These are phyloP conservation scores for Macadamia integrifolia DNA, from an alignment of 164 flowering plant species.

Conservation along the genomic window DNA sequence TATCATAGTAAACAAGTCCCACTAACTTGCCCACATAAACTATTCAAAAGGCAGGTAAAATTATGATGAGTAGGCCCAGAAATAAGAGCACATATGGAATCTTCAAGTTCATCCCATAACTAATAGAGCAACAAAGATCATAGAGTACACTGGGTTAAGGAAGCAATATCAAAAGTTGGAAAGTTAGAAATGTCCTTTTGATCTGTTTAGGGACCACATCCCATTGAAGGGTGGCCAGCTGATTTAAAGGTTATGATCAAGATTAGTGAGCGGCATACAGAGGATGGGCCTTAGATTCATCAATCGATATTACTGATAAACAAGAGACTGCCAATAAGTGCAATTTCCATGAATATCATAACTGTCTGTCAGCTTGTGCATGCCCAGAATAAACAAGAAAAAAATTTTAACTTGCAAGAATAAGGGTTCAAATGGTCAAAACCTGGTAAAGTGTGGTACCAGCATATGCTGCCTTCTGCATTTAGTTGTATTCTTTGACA, in stretches of 20 bases:
- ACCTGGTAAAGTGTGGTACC: constrained; percentile 73
- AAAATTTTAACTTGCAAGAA: not conserved
- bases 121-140: not conserved
- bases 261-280: not conserved
- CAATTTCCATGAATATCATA: not conserved
- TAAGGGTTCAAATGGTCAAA: constrained; percentile 7
- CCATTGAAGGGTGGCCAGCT: not conserved
- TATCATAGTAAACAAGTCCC: too few species aligned
- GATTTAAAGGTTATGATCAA: not conserved
- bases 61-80: not conserved
- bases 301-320: not conserved
- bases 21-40: too few species aligned
- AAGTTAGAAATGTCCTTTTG: not conserved
- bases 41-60: too few species aligned
- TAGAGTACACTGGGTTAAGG: not conserved
- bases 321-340: not conserved
- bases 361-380: not conserved
- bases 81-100: too few species aligned
- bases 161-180: not conserved
- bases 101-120: too few species aligned
- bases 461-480: constrained; percentile 35
- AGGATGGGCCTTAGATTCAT: not conserved
- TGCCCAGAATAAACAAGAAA: not conserved
- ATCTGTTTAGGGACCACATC: not conserved
- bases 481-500: constrained; percentile 31